phyloP scores from a whole-genome alignment of 2,329 filamentous ascomycete genomes.

The Thelonectria rubi region DNA sequence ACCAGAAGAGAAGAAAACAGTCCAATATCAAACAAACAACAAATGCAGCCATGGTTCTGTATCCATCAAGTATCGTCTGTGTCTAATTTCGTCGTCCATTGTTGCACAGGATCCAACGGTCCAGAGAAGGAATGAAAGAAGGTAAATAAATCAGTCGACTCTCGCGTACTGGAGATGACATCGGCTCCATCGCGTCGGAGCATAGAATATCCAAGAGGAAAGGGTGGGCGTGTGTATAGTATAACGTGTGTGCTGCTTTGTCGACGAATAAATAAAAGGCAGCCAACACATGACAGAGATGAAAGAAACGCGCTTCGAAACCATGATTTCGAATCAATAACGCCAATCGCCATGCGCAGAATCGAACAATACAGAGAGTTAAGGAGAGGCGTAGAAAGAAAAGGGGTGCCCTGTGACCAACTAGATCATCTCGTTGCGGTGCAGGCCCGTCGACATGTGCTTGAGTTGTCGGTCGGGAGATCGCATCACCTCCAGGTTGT shows the following conservation, averaged over 20 bases:
- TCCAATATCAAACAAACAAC: conserved; percentile 9
- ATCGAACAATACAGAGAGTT: conserved; percentile 32
- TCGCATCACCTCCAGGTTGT: conserved; percentile 49
- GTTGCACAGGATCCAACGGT: conserved; percentile 24
- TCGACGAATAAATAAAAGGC: conserved; percentile 24
- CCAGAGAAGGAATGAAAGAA: conserved; percentile 31
- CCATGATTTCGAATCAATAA: conserved; percentile 36
- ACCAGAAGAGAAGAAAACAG: conserved; percentile 11
- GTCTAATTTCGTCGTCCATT: conserved; percentile 20
- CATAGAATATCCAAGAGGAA: conserved; percentile 21
- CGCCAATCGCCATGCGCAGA: conserved; percentile 54
- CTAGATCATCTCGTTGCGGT: conserved; percentile 66
- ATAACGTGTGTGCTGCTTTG: conserved; percentile 17
- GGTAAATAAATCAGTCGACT: conserved; percentile 18
- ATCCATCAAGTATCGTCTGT: conserved; percentile 39
- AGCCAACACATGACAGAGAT: conserved; percentile 17
- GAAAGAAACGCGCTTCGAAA: conserved; percentile 33
- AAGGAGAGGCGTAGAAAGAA: conserved; percentile 34
- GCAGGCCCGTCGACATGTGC: conserved; percentile 60
- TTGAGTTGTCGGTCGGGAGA: conserved; percentile 48
- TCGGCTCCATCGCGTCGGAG: conserved; percentile 13
- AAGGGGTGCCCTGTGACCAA: conserved; percentile 23
- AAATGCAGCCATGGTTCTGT: conserved; percentile 23
- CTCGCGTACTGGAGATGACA: conserved; percentile 12
- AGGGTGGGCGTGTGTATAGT: conserved; percentile 21